Percentiles rank a stretch among this genome's conserved stretches.
These are phyloP conservation scores for Xylona heveae DNA, from an alignment of 495 filamentous ascomycete species.

Conservation along the genomic window DNA sequence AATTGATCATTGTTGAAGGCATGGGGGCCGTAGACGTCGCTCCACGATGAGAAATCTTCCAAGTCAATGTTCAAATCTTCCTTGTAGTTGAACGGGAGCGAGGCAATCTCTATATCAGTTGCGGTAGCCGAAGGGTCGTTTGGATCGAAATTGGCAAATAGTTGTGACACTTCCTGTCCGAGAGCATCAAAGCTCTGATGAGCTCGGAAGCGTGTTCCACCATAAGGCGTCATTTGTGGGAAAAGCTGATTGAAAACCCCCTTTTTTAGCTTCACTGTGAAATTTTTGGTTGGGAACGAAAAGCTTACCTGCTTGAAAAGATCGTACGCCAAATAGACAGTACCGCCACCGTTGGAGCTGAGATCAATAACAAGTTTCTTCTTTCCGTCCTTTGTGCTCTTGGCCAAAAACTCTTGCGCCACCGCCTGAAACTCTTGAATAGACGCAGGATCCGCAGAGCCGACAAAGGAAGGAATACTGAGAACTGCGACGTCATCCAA, in stretches of 20 bases:
- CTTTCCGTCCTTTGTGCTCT: slow-evolving; percentile 15
- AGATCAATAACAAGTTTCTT: slow-evolving; percentile 29
- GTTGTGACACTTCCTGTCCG: slow-evolving; percentile 19
- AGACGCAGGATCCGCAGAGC: slow-evolving; percentile 11
- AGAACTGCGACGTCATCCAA: slow-evolving; percentile 25
- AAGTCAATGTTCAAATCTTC: no score
- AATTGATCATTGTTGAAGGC: slow-evolving; percentile 20
- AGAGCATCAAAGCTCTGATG: slow-evolving; percentile 19
- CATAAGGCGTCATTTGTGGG: slow-evolving; percentile 21
- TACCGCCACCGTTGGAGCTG: slow-evolving; percentile 24
- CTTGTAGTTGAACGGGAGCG: slow-evolving; percentile 17
- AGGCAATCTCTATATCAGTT: slow-evolving; percentile 19
- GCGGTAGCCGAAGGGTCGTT: slow-evolving; percentile 12
- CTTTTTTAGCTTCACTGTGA: no score
- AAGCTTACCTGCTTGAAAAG: slow-evolving; percentile 20
- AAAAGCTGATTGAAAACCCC: no score
- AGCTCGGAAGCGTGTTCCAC: slow-evolving; percentile 22
- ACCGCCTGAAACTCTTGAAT: slow-evolving; percentile 19
- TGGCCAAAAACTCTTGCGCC: slow-evolving; percentile 20
- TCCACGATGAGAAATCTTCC: slow-evolving; percentile 35
- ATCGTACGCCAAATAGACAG: slow-evolving; percentile 19
- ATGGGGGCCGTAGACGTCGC: slow-evolving; percentile 28
- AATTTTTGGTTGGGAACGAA: background rate
- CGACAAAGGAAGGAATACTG: slow-evolving; percentile 26
- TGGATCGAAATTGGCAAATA: slow-evolving; percentile 11